These are phyloP conservation scores for Cruciata laevipes DNA, from an alignment of 257 asterid genomes.

Conservation along the genomic window DNA sequence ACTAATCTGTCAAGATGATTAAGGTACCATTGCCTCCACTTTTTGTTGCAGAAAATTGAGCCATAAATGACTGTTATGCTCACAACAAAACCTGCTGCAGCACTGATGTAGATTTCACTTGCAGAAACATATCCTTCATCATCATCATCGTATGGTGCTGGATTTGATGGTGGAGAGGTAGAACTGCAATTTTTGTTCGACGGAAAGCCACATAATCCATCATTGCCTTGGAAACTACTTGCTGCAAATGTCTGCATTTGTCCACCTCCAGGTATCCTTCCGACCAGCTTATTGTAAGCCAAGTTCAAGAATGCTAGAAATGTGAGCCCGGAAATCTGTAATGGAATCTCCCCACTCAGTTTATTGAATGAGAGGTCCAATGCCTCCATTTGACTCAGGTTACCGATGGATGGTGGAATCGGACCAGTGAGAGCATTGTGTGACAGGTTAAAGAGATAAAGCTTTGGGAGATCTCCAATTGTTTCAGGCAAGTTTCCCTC, in stretches of 20 bases:
- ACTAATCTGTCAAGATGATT: slow-evolving; percentile 7
- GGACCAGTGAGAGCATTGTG: slow-evolving; percentile 28
- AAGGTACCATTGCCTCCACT: slow-evolving; percentile 14
- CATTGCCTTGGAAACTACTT: slow-evolving; percentile 26
- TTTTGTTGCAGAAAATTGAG: slow-evolving; percentile 11
- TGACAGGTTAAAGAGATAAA: slow-evolving; percentile 34
- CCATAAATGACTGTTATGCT: slow-evolving; percentile 15
- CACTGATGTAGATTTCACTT: slow-evolving; percentile 16
- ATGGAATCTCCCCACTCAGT: slow-evolving; percentile 29
- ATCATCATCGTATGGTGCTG: slow-evolving; percentile 2
- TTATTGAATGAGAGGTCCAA: slow-evolving; percentile 36
- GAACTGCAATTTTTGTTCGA: slow-evolving; percentile 11
- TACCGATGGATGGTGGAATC: slow-evolving; percentile 30
- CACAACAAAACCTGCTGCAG: slow-evolving; percentile 16
- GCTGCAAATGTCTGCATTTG: slow-evolving; percentile 28
- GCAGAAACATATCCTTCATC: not conserved
- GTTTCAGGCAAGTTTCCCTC: slow-evolving; percentile 33
- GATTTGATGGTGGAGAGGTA: not conserved
- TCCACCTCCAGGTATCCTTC: slow-evolving; percentile 30
- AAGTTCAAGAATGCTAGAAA: slow-evolving; percentile 34
- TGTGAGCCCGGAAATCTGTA: slow-evolving; percentile 20
- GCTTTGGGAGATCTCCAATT: slow-evolving; percentile 31
- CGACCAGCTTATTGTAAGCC: slow-evolving; percentile 28
- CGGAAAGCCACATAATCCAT: slow-evolving; percentile 26
- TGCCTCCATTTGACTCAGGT: slow-evolving; percentile 28